Conservation (phyloP, 2,329 filamentous ascomycete species). For the Aspergillus awamori region DNA sequence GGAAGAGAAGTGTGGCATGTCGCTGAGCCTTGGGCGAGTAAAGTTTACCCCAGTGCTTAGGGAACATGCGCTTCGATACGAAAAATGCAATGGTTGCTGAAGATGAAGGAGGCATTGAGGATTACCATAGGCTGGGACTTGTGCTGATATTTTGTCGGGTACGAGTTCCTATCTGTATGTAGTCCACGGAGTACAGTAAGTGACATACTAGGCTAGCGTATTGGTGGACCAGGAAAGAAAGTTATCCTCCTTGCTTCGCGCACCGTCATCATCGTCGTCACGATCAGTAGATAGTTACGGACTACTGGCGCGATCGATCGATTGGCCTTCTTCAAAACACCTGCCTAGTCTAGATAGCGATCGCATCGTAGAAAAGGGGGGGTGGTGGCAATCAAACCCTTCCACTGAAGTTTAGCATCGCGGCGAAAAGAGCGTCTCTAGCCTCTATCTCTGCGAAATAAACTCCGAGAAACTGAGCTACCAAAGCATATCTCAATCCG, state of each 20-base stretch:
- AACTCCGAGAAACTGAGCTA: background rate
- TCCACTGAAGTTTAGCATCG: background rate
- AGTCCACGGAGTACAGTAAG: no score
- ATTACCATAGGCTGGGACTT: no score
- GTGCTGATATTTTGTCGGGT: background rate
- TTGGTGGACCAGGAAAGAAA: background rate
- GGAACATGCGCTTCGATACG: no score
- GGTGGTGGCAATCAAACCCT: background rate
- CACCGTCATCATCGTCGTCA: slow-evolving; percentile 1
- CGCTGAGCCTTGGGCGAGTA: no score
- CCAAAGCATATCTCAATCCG: background rate
- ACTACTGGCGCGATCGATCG: no score
- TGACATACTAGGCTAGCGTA: background rate
- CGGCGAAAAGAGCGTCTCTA: background rate
- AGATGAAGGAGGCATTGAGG: no score
- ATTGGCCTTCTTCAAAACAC: background rate
- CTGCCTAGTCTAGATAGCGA: background rate
- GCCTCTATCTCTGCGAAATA: background rate
- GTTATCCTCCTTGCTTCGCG: slow-evolving; percentile 5
- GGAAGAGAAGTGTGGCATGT: no score
- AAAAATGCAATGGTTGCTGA: no score
- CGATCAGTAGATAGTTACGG: background rate
- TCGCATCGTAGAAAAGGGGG: background rate
- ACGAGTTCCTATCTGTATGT: background rate
- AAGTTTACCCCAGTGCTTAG: no score